A percentile compares a stretch with the other conserved stretches of the same genome.
Evolutionary conservation across 441 rosid species (phyloP).

Genomic region (Gossypium trilobum): DNA sequence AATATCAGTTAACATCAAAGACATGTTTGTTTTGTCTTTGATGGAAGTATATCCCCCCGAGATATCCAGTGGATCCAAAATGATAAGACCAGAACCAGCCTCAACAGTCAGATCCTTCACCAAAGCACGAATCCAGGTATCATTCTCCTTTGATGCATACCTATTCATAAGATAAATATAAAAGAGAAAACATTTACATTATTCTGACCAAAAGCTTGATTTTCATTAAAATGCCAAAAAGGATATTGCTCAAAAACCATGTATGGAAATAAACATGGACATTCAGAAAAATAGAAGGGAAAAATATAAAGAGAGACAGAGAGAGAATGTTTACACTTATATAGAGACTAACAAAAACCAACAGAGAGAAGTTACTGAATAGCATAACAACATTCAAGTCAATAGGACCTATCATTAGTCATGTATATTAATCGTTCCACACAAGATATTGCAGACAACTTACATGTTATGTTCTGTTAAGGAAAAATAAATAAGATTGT

Average conservation of each 20-base stretch:
- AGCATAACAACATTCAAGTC: neutral
- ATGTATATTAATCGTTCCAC: neutral
- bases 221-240: neutral
- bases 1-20: conserved; percentile 77
- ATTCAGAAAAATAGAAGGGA: neutral
- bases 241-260: neutral
- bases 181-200: conserved; percentile 8
- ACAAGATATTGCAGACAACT: neutral
- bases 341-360: neutral
- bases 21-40: conserved; percentile 81
- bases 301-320: neutral
- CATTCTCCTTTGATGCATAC: conserved; percentile 94
- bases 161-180: conserved; percentile 33
- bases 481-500: neutral
- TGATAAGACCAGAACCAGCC: conserved; percentile 94
- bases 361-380: neutral
- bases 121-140: conserved; percentile 82
- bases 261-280: neutral
- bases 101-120: conserved; percentile 82
- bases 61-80: conserved; percentile 85
- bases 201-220: neutral
- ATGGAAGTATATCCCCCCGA: conserved; percentile 88
- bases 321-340: neutral
- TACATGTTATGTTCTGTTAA: neutral
- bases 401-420: neutral